Evolutionary conservation across 2,329 filamentous ascomycete genomes (phyloP), one percentile per base, ranked within the genome.

Genomic region (Verticillium nonalfalfae): DNA sequence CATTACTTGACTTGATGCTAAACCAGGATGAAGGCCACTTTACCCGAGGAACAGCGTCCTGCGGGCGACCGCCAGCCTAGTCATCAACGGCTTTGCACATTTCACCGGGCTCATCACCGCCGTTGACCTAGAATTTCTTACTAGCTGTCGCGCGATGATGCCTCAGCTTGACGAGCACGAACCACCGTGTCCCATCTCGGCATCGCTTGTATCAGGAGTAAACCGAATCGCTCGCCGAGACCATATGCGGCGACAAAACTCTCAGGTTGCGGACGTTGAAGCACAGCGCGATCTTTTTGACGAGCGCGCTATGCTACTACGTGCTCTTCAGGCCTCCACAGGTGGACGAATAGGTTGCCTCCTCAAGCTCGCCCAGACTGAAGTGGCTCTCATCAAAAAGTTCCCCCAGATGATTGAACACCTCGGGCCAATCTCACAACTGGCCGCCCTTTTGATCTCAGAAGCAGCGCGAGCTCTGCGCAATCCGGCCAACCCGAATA

Each of bases 331-430:
- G 45, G 35, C 54, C 73, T 76, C 61, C 62, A 70, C 72, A 21
- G 76, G 76, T 10, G 79, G 79, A 18, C 75, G 75, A n/a, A 70
- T 86, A 11, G 66, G 68, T 35, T 66, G 71, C 33, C 69, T 87
- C 26, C 72, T 72, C 14, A 73, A 74, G 21, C 73, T 86, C 31
- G 73, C 77, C n/a, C 71, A 74, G 38, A 65, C 71, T 9, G 71
- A 83, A 21, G 66, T 77, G 11, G 69, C 68, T 15, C 69, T 80
- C 35, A 66, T 83, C n/a, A 68, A 77, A 14, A 74, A 70, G 10
- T 76, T 74, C 57, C 83, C 84, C 34, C 82, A 76, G 63, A 64
- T 82, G 50, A 74, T 76, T 61, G 80, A 84, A 45, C 9, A 11
- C 11, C 45, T 52, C 11, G 45, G 18, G 45, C 45, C 45, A 31